A percentile compares a stretch with the other conserved stretches of the same genome.
Conservation (phyloP, 169 alveolate genomes). For the Eimeria tenella region DNA sequence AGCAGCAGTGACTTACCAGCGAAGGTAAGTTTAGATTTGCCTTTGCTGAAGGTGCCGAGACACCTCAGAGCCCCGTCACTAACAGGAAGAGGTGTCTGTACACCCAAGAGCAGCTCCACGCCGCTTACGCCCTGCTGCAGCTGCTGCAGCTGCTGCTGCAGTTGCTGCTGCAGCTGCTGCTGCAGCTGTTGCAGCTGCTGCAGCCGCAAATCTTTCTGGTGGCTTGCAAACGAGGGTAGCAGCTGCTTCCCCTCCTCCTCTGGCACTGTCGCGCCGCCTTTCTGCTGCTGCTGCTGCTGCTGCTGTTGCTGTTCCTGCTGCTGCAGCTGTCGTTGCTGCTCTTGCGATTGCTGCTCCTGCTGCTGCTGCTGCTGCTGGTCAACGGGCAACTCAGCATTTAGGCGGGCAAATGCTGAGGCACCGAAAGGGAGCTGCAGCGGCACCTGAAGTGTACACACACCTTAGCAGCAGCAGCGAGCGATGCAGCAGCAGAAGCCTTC, state of each 20-base stretch:
- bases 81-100: conserved; percentile 5
- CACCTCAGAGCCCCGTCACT: neutral
- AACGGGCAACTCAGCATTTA: neutral
- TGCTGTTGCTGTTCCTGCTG: neutral
- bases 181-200: neutral
- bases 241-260: neutral
- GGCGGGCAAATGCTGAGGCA: neutral
- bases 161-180: conserved; percentile 27
- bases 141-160: conserved; percentile 30
- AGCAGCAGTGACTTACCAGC: neutral
- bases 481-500: conserved; percentile 5
- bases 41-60: neutral
- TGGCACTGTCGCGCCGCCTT: neutral
- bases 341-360: neutral
- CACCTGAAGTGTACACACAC: conserved; percentile 7
- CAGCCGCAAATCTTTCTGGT: neutral
- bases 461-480: neutral
- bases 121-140: neutral
- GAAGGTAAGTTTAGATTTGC: neutral
- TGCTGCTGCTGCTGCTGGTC: conserved; percentile 4
- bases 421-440: neutral
- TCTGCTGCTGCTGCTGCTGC: neutral
- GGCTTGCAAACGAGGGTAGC: neutral
- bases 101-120: neutral
- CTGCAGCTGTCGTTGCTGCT: conserved; percentile 1